Percentiles rank a stretch among this genome's conserved stretches.
phyloP scores from a whole-genome alignment of 495 filamentous ascomycete genomes.

The Talaromyces thailandensis region DNA sequence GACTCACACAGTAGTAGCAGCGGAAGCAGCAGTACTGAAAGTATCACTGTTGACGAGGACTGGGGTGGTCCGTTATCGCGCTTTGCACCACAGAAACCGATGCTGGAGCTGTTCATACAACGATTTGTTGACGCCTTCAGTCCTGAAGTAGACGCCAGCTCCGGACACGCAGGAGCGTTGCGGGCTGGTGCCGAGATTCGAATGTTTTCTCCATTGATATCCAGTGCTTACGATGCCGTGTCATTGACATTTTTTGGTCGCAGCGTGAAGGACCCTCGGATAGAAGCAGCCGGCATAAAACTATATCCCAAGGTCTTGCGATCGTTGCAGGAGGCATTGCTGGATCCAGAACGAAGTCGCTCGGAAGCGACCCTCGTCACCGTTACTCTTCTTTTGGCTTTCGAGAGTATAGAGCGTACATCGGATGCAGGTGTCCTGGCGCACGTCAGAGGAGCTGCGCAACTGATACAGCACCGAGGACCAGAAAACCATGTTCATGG shows the following conservation, averaged over 20 bases:
- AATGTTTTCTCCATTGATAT: conserved; percentile 35
- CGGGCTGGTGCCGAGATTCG: conserved; percentile 33
- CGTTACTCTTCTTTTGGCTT: conserved; percentile 34
- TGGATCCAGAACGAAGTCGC: conserved; percentile 30
- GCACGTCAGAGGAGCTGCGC: conserved; percentile 33
- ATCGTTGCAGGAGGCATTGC: conserved; percentile 29
- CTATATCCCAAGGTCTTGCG: conserved; percentile 32
- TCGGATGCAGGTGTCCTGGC: conserved; percentile 24
- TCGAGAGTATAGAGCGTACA: conserved; percentile 38
- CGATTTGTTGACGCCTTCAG: conserved; percentile 39
- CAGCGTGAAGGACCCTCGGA: conserved; percentile 24
- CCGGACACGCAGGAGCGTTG: conserved; percentile 31
- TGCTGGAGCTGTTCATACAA: conserved; percentile 32
- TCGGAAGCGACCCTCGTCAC: conserved; percentile 36
- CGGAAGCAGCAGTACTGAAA: conserved; percentile 5
- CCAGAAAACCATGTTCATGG: conserved; percentile 37
- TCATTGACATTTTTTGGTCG: conserved; percentile 35
- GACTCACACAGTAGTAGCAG: conserved; percentile 5
- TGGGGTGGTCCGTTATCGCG: conserved; percentile 6
- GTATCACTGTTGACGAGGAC: conserved; percentile 5
- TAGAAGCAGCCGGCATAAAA: conserved; percentile 30
- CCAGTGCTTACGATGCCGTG: conserved; percentile 32
- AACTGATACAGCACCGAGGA: conserved; percentile 35
- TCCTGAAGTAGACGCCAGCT: conserved; percentile 29
- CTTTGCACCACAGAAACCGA: conserved; percentile 1